These are phyloP conservation scores for Paecilomyces formosus DNA, from an alignment of 2,329 filamentous ascomycete genomes.

Conservation along the genomic window DNA sequence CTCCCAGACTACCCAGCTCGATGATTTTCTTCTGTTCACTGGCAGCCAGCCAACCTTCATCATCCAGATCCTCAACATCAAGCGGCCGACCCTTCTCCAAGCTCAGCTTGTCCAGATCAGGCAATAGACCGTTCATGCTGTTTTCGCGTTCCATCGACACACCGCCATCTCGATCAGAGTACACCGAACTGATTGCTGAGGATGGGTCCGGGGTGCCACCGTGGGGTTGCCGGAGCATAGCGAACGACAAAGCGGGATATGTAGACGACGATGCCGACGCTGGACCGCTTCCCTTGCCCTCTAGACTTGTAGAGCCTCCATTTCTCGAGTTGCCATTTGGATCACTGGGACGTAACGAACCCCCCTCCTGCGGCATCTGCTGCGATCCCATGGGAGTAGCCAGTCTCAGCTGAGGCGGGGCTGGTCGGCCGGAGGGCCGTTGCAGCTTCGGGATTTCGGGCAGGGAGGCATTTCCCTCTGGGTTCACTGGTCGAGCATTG, in stretches of 20 bases:
- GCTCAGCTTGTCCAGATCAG: constrained; percentile 70
- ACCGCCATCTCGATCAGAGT: constrained; percentile 71
- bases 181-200: constrained; percentile 78
- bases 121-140: constrained; percentile 68
- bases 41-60: constrained; percentile 90
- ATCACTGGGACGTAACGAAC: constrained; percentile 53
- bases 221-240: constrained; percentile 57
- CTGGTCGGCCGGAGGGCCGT: constrained; percentile 44
- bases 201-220: constrained; percentile 70
- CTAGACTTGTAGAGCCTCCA: constrained; percentile 71
- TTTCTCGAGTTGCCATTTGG: constrained; percentile 73
- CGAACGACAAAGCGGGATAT: constrained; percentile 76
- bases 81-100: constrained; percentile 74
- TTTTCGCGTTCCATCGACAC: constrained; percentile 74
- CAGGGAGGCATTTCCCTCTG: constrained; percentile 21
- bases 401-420: constrained; percentile 72
- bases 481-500: constrained; percentile 66
- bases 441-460: constrained; percentile 29
- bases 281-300: constrained; percentile 70
- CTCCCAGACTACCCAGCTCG: constrained; percentile 82
- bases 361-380: constrained; percentile 62
- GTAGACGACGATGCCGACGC: constrained; percentile 82
- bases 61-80: constrained; percentile 91
- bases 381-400: constrained; percentile 77
- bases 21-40: constrained; percentile 81